Percentiles rank a stretch among this genome's conserved stretches.
phyloP scores from a whole-genome alignment of 2,329 filamentous ascomycete genomes.

The Penicillium sp. region DNA sequence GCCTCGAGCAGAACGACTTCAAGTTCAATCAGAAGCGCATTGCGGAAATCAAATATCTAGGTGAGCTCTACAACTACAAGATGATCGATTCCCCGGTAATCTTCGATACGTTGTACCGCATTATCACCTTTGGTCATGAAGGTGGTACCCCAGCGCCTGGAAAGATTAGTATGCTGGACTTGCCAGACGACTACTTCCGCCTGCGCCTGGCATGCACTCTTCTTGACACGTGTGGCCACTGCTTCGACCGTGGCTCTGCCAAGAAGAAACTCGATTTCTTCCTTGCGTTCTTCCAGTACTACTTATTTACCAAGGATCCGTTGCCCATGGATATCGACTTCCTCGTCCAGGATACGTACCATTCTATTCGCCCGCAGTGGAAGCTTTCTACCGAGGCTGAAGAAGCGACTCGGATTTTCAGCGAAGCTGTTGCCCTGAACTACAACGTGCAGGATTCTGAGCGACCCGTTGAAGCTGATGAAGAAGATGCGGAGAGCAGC shows the following conservation, averaged over 20 bases:
- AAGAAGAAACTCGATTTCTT: constrained; percentile 99
- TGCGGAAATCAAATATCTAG: constrained; percentile 90
- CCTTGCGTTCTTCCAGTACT: constrained; percentile 88
- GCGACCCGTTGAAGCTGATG: constrained; percentile 61
- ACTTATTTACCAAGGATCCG: constrained; percentile 79
- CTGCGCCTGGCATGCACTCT: constrained; percentile 82
- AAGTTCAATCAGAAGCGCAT: constrained; percentile 92
- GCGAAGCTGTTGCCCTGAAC: constrained; percentile 79
- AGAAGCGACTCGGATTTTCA: constrained; percentile 74
- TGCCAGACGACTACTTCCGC: constrained; percentile 90
- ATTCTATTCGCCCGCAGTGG: constrained; percentile 80
- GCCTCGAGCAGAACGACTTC: constrained; percentile 92
- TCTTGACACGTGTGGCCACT: constrained; percentile 89
- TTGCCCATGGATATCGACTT: constrained; percentile 97
- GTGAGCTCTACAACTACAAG: constrained; percentile 93
- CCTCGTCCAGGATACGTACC: constrained; percentile 84
- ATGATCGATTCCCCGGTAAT: constrained; percentile 92
- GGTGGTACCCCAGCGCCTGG: constrained; percentile 73
- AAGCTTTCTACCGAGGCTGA: constrained; percentile 71
- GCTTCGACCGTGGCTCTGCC: constrained; percentile 83
- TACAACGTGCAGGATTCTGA: constrained; percentile 71
- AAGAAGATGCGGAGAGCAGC: constrained; percentile 61
- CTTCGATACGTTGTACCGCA: constrained; percentile 89
- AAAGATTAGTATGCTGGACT: constrained; percentile 66
- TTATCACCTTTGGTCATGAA: constrained; percentile 83